A percentile compares a stretch with the other conserved stretches of the same genome.
Conservation (phyloP, 352 stramenopile species). For the Elongisporangium prolatum region DNA sequence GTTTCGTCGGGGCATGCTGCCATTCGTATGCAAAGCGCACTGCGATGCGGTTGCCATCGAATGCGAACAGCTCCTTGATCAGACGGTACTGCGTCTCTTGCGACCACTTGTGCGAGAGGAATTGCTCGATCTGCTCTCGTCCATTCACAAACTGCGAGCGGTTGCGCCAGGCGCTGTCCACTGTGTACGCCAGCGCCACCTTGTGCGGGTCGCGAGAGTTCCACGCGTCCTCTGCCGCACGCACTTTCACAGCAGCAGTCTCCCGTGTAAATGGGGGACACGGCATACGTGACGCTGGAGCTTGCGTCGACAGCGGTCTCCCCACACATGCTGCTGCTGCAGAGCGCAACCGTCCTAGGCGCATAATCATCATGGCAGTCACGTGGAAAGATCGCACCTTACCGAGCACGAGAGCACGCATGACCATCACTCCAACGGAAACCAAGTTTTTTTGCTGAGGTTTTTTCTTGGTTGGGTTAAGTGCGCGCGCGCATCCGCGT, state of each 20-base stretch:
- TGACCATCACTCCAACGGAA: not conserved
- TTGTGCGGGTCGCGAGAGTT: constrained; percentile 70
- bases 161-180: constrained; percentile 83
- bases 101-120: constrained; percentile 75
- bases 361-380: not conserved
- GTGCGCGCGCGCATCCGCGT: not conserved
- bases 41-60: constrained; percentile 77
- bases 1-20: constrained; percentile 27
- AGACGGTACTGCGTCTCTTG: constrained; percentile 78
- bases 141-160: constrained; percentile 78
- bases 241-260: constrained; percentile 73
- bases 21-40: constrained; percentile 89
- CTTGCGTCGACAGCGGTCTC: not conserved
- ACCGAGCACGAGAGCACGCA: not conserved
- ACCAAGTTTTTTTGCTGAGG: not conserved
- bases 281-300: constrained; percentile 25
- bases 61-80: constrained; percentile 89
- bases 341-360: not conserved
- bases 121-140: constrained; percentile 65
- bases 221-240: constrained; percentile 86
- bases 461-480: not conserved
- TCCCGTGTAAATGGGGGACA: constrained; percentile 81
- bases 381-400: not conserved
- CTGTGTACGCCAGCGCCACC: constrained; percentile 81
- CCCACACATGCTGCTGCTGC: not conserved